Evolutionary conservation across 495 filamentous ascomycete species (phyloP), one percentile per base, ranked within the genome.

Genomic region (Aspergillus nanangensis): DNA sequence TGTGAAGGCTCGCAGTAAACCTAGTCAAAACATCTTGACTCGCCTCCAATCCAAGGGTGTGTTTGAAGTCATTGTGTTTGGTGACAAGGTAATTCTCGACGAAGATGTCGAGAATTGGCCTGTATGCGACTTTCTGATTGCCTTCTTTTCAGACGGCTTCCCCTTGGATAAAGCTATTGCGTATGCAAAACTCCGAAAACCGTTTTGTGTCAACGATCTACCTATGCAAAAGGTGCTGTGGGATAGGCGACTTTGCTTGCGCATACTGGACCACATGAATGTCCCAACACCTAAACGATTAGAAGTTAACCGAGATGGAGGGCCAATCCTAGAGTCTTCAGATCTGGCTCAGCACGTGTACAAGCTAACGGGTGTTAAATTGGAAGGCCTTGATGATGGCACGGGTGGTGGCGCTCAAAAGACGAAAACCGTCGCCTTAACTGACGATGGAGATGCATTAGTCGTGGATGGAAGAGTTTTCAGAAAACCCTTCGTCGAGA

Each of bases 141-240:
- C 90, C 15, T 99, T 99, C 66, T 99, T 96, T 67, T 95, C 90
- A 0, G 91, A 95, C 63, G 93, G 93, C 0, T 99, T 99, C 52
- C 93, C 93, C 0, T 69, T 99, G 24, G 91, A 99, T 37, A 99
- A 97, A 62, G 94, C 93, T 4, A 94, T 97, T 56, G 86, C 89
- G 11, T 99, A 99, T 63, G 86, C 87, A 34, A 85, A 85, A 49
- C 77, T 95, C 8, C 83, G 93, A 31, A 95, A 92, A 59, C 94
- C 93, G 9, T 96, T 95, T 48, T 95, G 90, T 60, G 88, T 99
- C 59, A 99, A 99, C 65, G 92, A 99, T 56, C 67, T 99, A 40
- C 88, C 88, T 3, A 96, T 99, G 93, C 93, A 99, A 65, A 94
- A 93, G 70, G 82, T 99, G 14, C 70, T 99, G 15, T 99, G 93